These are phyloP conservation scores for Phanerochaete sordida DNA, from an alignment of 768 basidiomycete genomes.

Conservation along the genomic window DNA sequence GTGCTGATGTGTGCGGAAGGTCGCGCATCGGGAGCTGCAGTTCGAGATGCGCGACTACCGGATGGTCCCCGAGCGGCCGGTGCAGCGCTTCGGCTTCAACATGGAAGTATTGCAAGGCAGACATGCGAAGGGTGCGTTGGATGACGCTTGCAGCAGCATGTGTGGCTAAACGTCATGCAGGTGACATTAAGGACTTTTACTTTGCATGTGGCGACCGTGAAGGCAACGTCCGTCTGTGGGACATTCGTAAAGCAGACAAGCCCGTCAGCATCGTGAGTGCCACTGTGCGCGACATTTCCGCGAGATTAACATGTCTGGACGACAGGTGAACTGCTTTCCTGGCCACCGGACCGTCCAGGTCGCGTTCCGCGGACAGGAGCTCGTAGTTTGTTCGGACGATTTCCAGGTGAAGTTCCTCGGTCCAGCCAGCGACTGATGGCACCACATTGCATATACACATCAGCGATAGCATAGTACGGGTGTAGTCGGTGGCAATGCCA, in stretches of 20 bases:
- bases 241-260: conserved; percentile 36
- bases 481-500: background rate
- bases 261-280: conserved; percentile 21
- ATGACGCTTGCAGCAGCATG: background rate
- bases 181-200: conserved; percentile 19
- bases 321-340: conserved; percentile 25
- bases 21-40: conserved; percentile 48
- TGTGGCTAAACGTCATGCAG: background rate
- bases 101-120: conserved; percentile 36
- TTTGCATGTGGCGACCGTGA: conserved; percentile 43
- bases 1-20: conserved; percentile 25
- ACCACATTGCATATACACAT: too few species aligned
- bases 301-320: conserved; percentile 21
- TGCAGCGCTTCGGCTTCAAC: conserved; percentile 43
- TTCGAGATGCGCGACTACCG: conserved; percentile 51
- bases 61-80: conserved; percentile 30
- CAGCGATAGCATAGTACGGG: background rate
- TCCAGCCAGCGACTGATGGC: background rate
- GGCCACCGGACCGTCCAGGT: conserved; percentile 38
- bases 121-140: conserved; percentile 39
- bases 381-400: conserved; percentile 38
- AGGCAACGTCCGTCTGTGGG: conserved; percentile 45
- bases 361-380: conserved; percentile 28
- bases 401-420: conserved; percentile 32
- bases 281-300: background rate